A percentile compares a stretch with the other conserved stretches of the same genome.
These are phyloP conservation scores for Cladorrhinum sp. DNA, from an alignment of 2,329 filamentous ascomycete species.

Conservation along the genomic window DNA sequence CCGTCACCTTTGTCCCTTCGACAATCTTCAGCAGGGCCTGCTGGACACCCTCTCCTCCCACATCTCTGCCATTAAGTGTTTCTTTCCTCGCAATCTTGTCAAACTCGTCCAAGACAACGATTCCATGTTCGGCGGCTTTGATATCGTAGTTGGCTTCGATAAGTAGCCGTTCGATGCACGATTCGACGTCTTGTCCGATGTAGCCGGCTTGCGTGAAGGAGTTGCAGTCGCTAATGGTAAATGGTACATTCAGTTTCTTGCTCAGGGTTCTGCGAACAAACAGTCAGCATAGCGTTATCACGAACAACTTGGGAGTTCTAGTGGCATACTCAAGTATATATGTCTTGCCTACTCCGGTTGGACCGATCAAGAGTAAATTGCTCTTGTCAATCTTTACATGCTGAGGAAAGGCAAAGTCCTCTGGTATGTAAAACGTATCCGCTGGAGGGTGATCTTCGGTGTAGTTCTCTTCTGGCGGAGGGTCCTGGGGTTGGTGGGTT, in stretches of 20 bases:
- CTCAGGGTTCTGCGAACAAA: slow-evolving; percentile 68
- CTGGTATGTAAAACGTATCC: slow-evolving; percentile 47
- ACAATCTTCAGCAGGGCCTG: slow-evolving; percentile 94
- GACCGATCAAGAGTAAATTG: slow-evolving; percentile 85
- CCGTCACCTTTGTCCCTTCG: slow-evolving; percentile 88
- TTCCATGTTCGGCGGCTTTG: slow-evolving; percentile 79
- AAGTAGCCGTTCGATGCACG: slow-evolving; percentile 85
- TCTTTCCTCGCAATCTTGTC: slow-evolving; percentile 94
- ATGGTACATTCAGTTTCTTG: slow-evolving; percentile 88
- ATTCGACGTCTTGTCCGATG: slow-evolving; percentile 96
- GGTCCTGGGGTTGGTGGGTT: slow-evolving; percentile 35
- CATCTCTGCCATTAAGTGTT: slow-evolving; percentile 84
- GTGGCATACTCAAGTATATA: slow-evolving; percentile 70
- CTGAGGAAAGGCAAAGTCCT: slow-evolving; percentile 43
- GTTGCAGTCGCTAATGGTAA: slow-evolving; percentile 93
- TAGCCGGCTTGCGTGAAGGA: slow-evolving; percentile 96
- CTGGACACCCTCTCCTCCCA: slow-evolving; percentile 93
- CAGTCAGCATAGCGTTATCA: slow-evolving; percentile 1
- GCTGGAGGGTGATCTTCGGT: slow-evolving; percentile 11
- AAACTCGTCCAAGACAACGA: slow-evolving; percentile 94
- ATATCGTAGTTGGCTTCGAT: slow-evolving; percentile 89
- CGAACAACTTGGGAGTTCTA: neutral
- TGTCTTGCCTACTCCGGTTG: slow-evolving; percentile 94
- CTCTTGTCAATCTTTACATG: slow-evolving; percentile 87
- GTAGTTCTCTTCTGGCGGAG: slow-evolving; percentile 27